Evolutionary conservation across 129 eudicot genomes (phyloP), one percentile per base, ranked within the genome.

Genomic region (Deinandra increscens): DNA sequence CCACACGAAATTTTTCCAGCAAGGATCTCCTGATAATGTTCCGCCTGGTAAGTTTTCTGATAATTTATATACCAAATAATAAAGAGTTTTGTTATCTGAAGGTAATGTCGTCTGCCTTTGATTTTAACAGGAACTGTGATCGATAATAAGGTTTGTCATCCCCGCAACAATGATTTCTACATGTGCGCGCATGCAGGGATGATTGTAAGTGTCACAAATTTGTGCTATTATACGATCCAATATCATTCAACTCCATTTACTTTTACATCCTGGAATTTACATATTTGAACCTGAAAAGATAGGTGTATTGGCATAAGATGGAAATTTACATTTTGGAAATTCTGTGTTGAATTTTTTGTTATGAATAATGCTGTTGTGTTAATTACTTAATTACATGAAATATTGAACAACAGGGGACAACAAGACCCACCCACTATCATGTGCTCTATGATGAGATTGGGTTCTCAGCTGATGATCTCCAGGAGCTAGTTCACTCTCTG

Each of bases 401-500:
- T 39, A 10, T 59, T 38, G 4, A 46, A 22, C 10, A 75, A 60
- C 79, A 91, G 97, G 97, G 97, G 39, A 91, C 97, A 0, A 84
- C 96, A 3, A 68, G 97, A 81, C 97, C 97, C 3, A 91, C 96
- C 0, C 96, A 88, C 68, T 91, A 91, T 71, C 93, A 85, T 81
- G 93, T 91, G 39, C 73, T 91, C 58, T 73, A 68, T 9, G 96
- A 91, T 66, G 96, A 91, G 75, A 67, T 88, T 12, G 97, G 97
- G 7, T 85, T 91, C 61, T 78, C 96, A 1, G 58, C 93, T 3
- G 97, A 88, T 71, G 96, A 88, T 69, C 73, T 87, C 4, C 97
- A 91, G 71, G 97, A 91, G 60, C 87, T 91, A 8, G 96, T 85
- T 5, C 97, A 91, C 70, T 79, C 86, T 7, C 69, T 91, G 0